Evolutionary conservation across 805 yeast genomes (phyloP).

Genomic region (Kodamaea kaohsiungensis): DNA sequence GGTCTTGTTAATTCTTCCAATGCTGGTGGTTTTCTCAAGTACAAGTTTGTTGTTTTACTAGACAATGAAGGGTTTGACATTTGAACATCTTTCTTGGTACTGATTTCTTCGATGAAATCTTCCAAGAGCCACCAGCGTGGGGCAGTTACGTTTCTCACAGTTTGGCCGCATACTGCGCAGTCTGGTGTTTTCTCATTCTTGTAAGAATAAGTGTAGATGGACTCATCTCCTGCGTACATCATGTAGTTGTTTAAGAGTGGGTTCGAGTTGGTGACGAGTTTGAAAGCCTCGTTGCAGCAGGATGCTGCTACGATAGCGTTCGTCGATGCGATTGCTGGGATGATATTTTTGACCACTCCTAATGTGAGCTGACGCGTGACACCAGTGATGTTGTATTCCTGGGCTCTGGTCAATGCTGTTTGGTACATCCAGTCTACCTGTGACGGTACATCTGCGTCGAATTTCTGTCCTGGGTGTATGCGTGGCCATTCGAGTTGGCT

Average conservation of each 20-base stretch:
- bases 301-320: conserved; percentile 90
- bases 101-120: conserved; percentile 44
- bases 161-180: conserved; percentile 77
- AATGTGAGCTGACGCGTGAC: conserved; percentile 71
- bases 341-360: conserved; percentile 88
- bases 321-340: conserved; percentile 93
- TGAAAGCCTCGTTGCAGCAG: conserved; percentile 84
- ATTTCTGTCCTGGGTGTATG: conserved; percentile 42
- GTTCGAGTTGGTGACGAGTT: conserved; percentile 68
- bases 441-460: conserved; percentile 69
- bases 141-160: conserved; percentile 25
- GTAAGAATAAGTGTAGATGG: conserved; percentile 74
- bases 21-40: conserved; percentile 47
- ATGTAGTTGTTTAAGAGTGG: conserved; percentile 74
- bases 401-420: conserved; percentile 59
- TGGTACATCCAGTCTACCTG: conserved; percentile 66
- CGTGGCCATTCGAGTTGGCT: conserved; percentile 73
- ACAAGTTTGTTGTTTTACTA: conserved; percentile 40
- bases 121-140: conserved; percentile 31
- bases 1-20: conserved; percentile 47
- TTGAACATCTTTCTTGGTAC: conserved; percentile 28
- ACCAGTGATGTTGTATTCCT: conserved; percentile 66
- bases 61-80: conserved; percentile 49
- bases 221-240: conserved; percentile 84
- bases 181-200: conserved; percentile 56